Evolutionary conservation across 2,329 filamentous ascomycete species (phyloP), one percentile per base, ranked within the genome.

Genomic region (Plectosphaerella cucumerina): DNA sequence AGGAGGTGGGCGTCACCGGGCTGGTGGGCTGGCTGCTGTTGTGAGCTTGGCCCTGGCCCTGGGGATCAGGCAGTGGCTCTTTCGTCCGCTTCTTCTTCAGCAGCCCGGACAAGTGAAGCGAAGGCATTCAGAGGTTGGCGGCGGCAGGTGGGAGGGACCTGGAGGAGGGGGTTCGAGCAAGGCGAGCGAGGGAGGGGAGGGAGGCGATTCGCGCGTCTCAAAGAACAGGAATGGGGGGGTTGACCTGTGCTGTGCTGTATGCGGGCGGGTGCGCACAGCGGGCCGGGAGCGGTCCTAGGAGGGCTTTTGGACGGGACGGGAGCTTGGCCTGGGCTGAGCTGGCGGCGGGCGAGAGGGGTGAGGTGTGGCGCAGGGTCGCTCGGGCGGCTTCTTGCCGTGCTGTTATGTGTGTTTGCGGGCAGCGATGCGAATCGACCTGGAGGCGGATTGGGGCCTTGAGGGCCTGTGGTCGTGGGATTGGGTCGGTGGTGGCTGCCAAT

Each of bases 61-160:
- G 83, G 61, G 80, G 80, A 68, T 89, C 85, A 68, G 82, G 78
- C 67, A 85, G 82, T 67, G 85, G 88, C 77, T 97, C 91, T 84
- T 91, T 95, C 75, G 91, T 96, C 83, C 91, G 87, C 82, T 96
- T 96, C 84, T 96, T 97, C 83, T 97, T 97, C 69, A 97, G 84
- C 69, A 97, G 91, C 72, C 90, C 90, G 35, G 47, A 48, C 22
- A 48, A 35, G 37, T 48, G 26, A 78, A 97, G 83, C 72, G 84
- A 89, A 85, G 92, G 94, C 94, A 99, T 97, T 66, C 65, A 69
- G 59, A 50, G 44, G 51, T 45, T 53, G 50, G 62, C 59, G 61
- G 58, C 55, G 59, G 53, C 60, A 59, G 61, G 62, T 56, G 59
- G 57, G 59, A 58, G 57, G 60, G 53, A n/a, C n/a, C n/a, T n/a